phyloP scores from a whole-genome alignment of 176 grass and related monocot species.

The Zea mays region Zm-B73-REFERENCE-NAM-5.0 NC_050102.1:129640001-129640500 shows the following conservation, averaged over 20 bases:
- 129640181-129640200: conserved; percentile 80
- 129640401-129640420: neutral
- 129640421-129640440: conserved; percentile 2
- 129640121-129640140: conserved; percentile 65
- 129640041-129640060: conserved; percentile 37
- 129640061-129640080: conserved; percentile 85
- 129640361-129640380: conserved; percentile 85
- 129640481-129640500: conserved; percentile 77
- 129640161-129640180: conserved; percentile 75
- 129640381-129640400: conserved; percentile 63
- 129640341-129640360: conserved; percentile 73
- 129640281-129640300: conserved; percentile 71
- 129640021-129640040: conserved; percentile 34
- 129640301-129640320: conserved; percentile 60
- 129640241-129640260: conserved; percentile 85
- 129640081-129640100: conserved; percentile 98
- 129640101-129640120: conserved; percentile 81
- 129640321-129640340: conserved; percentile 69
- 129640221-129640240: conserved; percentile 58
- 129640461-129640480: conserved; percentile 61
- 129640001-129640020: neutral
- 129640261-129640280: conserved; percentile 49
- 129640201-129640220: conserved; percentile 81
- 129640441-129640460: neutral
- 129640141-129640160: conserved; percentile 65